These are phyloP conservation scores for Verticillium isaacii DNA, from an alignment of 2,329 filamentous ascomycete genomes.

Conservation along the genomic window DNA sequence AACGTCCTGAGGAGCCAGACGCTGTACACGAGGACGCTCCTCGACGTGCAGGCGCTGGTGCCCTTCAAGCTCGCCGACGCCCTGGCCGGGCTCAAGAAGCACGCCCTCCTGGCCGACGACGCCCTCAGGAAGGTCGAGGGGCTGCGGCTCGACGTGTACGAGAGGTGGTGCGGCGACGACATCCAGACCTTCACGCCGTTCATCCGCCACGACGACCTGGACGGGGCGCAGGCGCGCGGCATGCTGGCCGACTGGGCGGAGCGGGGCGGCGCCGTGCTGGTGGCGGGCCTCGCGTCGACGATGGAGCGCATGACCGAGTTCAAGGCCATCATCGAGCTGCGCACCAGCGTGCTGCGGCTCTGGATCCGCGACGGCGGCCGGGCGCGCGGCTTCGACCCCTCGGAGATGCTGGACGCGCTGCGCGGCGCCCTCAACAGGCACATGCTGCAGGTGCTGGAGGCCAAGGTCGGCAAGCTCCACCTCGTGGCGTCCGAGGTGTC, in stretches of 20 bases:
- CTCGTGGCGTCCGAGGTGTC: constrained; percentile 62
- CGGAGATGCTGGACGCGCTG: constrained; percentile 63
- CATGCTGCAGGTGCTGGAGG: constrained; percentile 57
- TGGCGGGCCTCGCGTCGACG: constrained; percentile 57
- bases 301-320: constrained; percentile 61
- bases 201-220: constrained; percentile 74
- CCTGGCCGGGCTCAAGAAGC: constrained; percentile 62
- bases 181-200: constrained; percentile 83
- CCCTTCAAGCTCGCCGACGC: constrained; percentile 68
- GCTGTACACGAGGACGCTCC: constrained; percentile 71
- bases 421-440: constrained; percentile 65
- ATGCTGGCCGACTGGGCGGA: constrained; percentile 61
- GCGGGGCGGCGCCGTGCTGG: constrained; percentile 52
- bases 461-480: constrained; percentile 59
- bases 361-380: constrained; percentile 69
- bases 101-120: constrained; percentile 67
- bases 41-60: constrained; percentile 72
- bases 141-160: constrained; percentile 71
- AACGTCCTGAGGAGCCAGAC: constrained; percentile 60
- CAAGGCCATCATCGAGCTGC: constrained; percentile 62
- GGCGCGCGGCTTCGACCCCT: constrained; percentile 61
- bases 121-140: constrained; percentile 62
- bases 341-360: constrained; percentile 65
- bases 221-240: constrained; percentile 53
- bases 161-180: constrained; percentile 76